phyloP scores from a whole-genome alignment of 495 filamentous ascomycete species.

The Daldinia vernicosa region DNA sequence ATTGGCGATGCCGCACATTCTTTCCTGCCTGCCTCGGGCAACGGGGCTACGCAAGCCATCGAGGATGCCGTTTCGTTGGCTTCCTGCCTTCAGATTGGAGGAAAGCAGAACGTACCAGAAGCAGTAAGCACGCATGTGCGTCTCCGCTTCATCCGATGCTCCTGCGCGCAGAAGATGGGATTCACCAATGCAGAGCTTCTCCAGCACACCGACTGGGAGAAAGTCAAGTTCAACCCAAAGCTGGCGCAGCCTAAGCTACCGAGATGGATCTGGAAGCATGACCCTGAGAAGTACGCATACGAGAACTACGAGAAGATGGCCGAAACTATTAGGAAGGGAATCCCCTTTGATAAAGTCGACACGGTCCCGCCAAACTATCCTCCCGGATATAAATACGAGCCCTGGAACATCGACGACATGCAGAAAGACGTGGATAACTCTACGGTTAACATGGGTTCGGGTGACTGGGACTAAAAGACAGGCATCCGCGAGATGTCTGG shows the following conservation, averaged over 20 bases:
- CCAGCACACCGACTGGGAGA: slow-evolving; percentile 67
- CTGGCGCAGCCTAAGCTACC: slow-evolving; percentile 59
- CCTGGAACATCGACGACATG: slow-evolving; percentile 58
- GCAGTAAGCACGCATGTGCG: slow-evolving; percentile 60
- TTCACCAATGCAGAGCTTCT: slow-evolving; percentile 65
- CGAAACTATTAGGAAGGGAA: slow-evolving; percentile 50
- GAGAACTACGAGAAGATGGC: slow-evolving; percentile 60
- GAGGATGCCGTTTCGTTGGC: slow-evolving; percentile 74
- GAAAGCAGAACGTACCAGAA: slow-evolving; percentile 50
- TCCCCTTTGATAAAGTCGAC: slow-evolving; percentile 51
- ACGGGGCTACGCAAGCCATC: slow-evolving; percentile 75
- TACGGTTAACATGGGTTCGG: slow-evolving; percentile 50
- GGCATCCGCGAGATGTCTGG: background rate
- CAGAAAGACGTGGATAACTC: slow-evolving; percentile 50
- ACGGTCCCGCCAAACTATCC: slow-evolving; percentile 55
- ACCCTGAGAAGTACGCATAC: slow-evolving; percentile 65
- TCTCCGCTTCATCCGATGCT: slow-evolving; percentile 64
- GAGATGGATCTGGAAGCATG: slow-evolving; percentile 65
- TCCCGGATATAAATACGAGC: slow-evolving; percentile 55
- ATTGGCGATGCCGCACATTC: slow-evolving; percentile 76
- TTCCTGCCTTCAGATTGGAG: slow-evolving; percentile 65
- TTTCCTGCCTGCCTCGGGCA: slow-evolving; percentile 71
- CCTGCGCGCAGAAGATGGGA: slow-evolving; percentile 63
- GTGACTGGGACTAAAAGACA: slow-evolving; percentile 49
- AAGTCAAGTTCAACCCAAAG: slow-evolving; percentile 61